Percentiles rank a stretch among this genome's conserved stretches.
These are phyloP conservation scores for Pholiota molesta DNA, from an alignment of 768 basidiomycete genomes.

Conservation along the genomic window DNA sequence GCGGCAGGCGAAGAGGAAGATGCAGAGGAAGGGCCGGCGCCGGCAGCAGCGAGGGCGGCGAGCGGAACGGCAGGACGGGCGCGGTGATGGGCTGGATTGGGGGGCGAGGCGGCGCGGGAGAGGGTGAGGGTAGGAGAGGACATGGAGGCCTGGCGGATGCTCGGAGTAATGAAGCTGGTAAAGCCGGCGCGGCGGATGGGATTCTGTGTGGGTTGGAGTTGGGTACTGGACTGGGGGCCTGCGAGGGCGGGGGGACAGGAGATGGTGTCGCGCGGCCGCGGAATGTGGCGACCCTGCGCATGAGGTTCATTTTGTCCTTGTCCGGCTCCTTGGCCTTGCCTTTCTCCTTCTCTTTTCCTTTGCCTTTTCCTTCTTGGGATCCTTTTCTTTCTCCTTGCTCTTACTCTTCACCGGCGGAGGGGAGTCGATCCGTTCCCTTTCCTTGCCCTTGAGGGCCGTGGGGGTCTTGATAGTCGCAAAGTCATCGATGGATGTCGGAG, in stretches of 20 bases:
- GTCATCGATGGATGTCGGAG: constrained; percentile 35
- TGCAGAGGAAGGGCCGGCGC: constrained; percentile 3
- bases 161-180: constrained; percentile 65
- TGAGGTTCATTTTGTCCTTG: constrained; percentile 25
- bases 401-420: background rate
- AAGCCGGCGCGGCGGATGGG: constrained; percentile 38
- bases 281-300: constrained; percentile 31
- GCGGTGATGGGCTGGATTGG: constrained; percentile 38
- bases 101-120: constrained; percentile 43
- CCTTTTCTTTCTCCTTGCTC: constrained; percentile 13
- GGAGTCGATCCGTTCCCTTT: background rate
- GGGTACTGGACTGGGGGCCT: background rate
- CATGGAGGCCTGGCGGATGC: constrained; percentile 69
- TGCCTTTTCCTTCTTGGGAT: constrained; percentile 51
- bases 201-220: background rate
- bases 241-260: constrained; percentile 4
- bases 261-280: constrained; percentile 20
- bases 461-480: constrained; percentile 40
- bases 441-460: constrained; percentile 14
- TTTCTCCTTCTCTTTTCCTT: constrained; percentile 28
- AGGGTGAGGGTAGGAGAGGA: constrained; percentile 72
- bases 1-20: constrained; percentile 3
- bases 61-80: constrained; percentile 30
- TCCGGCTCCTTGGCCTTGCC: constrained; percentile 43
- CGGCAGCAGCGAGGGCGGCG: constrained; percentile 20